Base-by-base conservation (phyloP, 257 asterid species). In the Rhazya stricta region DNA sequence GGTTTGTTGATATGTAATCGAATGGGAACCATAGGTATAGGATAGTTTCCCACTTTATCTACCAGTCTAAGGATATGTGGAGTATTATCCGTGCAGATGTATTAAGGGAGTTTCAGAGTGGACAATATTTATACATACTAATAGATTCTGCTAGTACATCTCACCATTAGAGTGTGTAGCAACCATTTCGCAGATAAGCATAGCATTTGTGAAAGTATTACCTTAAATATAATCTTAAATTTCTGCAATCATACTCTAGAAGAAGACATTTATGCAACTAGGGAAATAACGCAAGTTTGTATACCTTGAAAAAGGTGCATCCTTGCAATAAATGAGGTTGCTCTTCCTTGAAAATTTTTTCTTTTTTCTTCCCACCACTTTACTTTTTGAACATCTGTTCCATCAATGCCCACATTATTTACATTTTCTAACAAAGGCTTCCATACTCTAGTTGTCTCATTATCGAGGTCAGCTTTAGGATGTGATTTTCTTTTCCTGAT, bases 271-370 rank as follows among this genome's bases (percentile, higher is more conserved):
- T 66, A 16, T 73, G 50, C 75, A 29, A 66, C 43, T 77, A 45
- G 68, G 30, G 79, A 68, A 60, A 66, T 70, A 43, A 46, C 48
- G 30, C 25, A 39, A 73, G n/a, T n/a, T 41, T 18, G 29, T 16
- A 58, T 84, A 86, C 90, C 90, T 77, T 84, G 90, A 78, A 86
- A 86, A 36, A 84, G 90, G 74, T 77, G 90, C 90, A 86, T 86
- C 39, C 87, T 84, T 34, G 90, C 90, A 45, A 86, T 82, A 74
- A 86, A 86, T 63, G 90, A 86, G 76, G 84, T 83, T 74, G 87
- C 83, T 77, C 90, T 83, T 76, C 88, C 82, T 67, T 67, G 81
- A 78, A 86, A 86, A 57, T 84, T 83, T 72, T 79, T 57, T 43
- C 90, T 84, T 78, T 86, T 87, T 34, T 81, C 81, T 74, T 82